phyloP scores from a whole-genome alignment of 352 stramenopile genomes.

The Aphanomyces euteiches region DNA sequence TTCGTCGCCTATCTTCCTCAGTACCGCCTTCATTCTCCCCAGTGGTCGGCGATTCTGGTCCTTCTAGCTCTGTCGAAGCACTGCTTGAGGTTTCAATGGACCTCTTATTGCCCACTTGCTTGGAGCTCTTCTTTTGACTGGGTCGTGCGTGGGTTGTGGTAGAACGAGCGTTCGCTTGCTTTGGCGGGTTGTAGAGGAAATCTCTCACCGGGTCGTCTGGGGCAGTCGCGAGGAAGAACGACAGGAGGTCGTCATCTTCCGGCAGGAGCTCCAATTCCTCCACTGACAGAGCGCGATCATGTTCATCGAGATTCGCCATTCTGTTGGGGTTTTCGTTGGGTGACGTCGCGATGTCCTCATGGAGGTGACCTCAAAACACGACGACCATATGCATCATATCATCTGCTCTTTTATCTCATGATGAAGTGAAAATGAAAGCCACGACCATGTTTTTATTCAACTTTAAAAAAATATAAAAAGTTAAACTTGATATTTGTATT shows the following conservation, averaged over 20 bases:
- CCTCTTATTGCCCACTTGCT: background rate
- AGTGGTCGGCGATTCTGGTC: constrained; percentile 23
- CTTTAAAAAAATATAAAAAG: background rate
- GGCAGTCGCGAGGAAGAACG: constrained; percentile 80
- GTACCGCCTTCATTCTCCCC: constrained; percentile 24
- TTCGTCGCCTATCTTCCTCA: constrained; percentile 23
- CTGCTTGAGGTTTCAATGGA: constrained; percentile 25
- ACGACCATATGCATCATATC: background rate
- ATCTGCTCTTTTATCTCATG: background rate
- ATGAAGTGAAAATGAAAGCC: background rate
- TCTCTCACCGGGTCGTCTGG: constrained; percentile 43
- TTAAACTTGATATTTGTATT: background rate
- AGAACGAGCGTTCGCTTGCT: background rate
- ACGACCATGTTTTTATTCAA: background rate
- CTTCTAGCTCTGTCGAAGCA: constrained; percentile 20
- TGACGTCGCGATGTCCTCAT: background rate
- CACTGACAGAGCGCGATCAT: constrained; percentile 12
- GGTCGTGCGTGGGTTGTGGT: background rate
- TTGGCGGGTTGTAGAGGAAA: background rate
- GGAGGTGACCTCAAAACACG: background rate
- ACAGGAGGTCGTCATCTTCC: constrained; percentile 83
- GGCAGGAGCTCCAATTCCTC: constrained; percentile 69
- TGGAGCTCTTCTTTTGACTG: background rate
- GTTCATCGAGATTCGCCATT: constrained; percentile 21
- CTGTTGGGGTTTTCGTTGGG: background rate